Evolutionary conservation across 805 yeast species (phyloP), one percentile per base, ranked within the genome.

Genomic region (Tetrapisispora arboricola): DNA sequence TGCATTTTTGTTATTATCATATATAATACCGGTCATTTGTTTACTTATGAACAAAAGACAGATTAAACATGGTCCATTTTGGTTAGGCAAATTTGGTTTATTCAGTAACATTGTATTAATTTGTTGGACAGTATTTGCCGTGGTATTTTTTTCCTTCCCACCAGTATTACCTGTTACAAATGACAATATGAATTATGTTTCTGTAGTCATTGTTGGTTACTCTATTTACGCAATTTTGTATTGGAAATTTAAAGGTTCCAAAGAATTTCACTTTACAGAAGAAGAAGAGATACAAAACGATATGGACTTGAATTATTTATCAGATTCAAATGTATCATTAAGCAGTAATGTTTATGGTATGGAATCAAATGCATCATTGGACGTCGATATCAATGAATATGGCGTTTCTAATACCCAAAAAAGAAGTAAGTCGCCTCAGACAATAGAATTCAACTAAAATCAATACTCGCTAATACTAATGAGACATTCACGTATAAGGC

Each of bases 81-180:
- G 85, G 82, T 51, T 72, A 40, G 82, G 83, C 4, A 64, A 65
- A 40, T 37, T 74, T 41, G 85, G 85, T 2, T 49, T 63, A 1
- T 46, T 73, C 37, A 60, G 72, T 38, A 78, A 79, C 53, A 50
- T 68, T 19, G 71, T 79, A 2, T 63, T 73, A 13, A 43, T 79
- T 4, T 48, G 57, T 3, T 80, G 85, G 83, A 68, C 84, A 0
- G 36, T 70, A 0, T 80, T 81, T 51, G 71, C 79, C 6, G 45
- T 74, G 5, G 70, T 78, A 2, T 75, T 80, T 59, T 80, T 73
- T 64, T 75, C 77, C 34, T 74, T 80, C 65, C 87, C 88, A 24
- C 61, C 75, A 20, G 64, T 63, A 10, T 67, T 75, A 72, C 88
- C 87, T 2, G 86, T 71, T 3, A 65, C 68, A 2, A 70, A 68